These are phyloP conservation scores for Citropsis articulata DNA, from an alignment of 345 rosid genomes.

Conservation along the genomic window DNA sequence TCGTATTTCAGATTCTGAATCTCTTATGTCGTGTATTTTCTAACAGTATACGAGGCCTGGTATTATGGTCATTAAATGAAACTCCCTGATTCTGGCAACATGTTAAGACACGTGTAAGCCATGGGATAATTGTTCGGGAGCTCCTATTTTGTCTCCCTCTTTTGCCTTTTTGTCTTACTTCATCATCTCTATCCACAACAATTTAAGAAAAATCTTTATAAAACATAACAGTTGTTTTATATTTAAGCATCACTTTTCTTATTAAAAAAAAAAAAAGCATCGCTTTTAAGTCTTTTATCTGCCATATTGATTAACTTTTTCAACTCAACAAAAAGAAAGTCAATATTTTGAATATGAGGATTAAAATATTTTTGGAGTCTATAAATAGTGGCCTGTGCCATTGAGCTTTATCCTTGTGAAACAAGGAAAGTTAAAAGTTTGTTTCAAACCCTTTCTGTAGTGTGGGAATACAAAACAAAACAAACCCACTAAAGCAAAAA, in stretches of 20 bases:
- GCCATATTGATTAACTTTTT: background rate
- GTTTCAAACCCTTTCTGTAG: background rate
- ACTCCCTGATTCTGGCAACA: slow-evolving; percentile 5
- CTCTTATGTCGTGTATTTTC: no score
- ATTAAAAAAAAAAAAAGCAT: background rate
- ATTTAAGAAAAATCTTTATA: no score
- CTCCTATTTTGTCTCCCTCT: background rate
- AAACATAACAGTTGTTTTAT: no score
- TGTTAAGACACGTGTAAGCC: slow-evolving; percentile 12
- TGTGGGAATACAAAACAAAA: background rate
- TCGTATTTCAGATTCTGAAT: no score
- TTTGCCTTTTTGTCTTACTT: slow-evolving; percentile 15
- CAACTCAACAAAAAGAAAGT: background rate
- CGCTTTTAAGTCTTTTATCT: background rate
- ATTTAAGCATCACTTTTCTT: background rate
- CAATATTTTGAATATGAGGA: background rate
- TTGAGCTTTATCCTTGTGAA: background rate
- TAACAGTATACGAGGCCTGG: no score
- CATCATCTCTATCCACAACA: background rate
- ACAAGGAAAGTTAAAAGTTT: slow-evolving; percentile 19
- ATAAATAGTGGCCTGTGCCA: slow-evolving; percentile 9
- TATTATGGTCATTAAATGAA: background rate
- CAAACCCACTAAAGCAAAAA: background rate
- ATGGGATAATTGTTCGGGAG: background rate
- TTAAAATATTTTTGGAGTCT: background rate